phyloP scores from a whole-genome alignment of 179 eudicot species.

The Silene coronaria region DNA sequence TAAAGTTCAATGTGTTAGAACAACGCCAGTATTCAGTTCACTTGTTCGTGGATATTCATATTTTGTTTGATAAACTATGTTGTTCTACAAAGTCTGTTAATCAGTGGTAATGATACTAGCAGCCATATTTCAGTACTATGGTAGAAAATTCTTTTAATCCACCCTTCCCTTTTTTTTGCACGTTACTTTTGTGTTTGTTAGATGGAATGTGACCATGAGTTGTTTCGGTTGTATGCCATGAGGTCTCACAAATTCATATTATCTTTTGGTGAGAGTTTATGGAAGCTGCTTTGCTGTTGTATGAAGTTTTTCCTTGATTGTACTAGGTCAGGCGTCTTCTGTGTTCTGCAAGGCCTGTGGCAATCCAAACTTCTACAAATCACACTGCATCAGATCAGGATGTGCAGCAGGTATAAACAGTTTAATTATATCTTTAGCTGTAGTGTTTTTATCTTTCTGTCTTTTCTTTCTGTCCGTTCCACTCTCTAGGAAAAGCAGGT shows the following conservation, averaged over 20 bases:
- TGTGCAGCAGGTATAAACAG: constrained; percentile 70
- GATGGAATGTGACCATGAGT: neutral
- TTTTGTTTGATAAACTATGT: neutral
- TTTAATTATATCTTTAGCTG: neutral
- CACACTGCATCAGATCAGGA: constrained; percentile 94
- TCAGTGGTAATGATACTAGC: neutral
- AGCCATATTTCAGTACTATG: neutral
- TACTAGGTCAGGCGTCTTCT: constrained; percentile 79
- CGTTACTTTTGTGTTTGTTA: neutral
- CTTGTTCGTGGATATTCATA: neutral
- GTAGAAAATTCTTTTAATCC: neutral
- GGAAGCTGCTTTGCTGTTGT: constrained; percentile 1
- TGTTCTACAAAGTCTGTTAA: neutral
- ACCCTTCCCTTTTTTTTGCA: neutral
- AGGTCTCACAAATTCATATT: neutral
- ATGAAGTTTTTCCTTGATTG: constrained; percentile 14
- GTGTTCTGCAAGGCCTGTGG: constrained; percentile 86
- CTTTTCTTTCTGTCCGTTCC: neutral
- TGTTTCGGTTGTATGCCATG: neutral
- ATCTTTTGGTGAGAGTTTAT: neutral
- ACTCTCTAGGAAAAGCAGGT: too few species aligned
- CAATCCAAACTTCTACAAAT: constrained; percentile 70
- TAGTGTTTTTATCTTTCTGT: neutral
- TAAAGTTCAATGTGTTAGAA: neutral
- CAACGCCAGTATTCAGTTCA: neutral